Base-by-base conservation (phyloP, 768 basidiomycete genomes). In the Infundibulicybe gibba region DNA sequence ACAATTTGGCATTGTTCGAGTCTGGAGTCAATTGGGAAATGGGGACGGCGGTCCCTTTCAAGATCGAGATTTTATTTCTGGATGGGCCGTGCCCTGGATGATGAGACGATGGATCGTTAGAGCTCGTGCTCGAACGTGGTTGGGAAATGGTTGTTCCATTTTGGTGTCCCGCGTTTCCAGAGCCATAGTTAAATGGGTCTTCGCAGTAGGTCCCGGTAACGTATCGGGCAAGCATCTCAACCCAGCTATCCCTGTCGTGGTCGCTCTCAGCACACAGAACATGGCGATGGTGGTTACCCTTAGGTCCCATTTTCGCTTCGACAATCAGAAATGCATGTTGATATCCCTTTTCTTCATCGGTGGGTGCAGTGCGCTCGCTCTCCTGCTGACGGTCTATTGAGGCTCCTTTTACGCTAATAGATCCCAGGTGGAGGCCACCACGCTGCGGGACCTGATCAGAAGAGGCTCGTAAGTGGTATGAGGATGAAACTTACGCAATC, bases 211-310 rank as follows among this genome's bases (percentile, higher is more conserved):
- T 66, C 30, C 90, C 90, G 8, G 82, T 78, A 49, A 90, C 88
- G 63, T 93, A 92, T 38, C 87, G 80, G 45, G 95, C 92, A 44
- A 99, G 83, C 50, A 91, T 84, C 49, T 91, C 85, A 20, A 99
- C 94, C 97, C 97, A 99, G 47, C 74, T 79, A 61, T 99, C 97
- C 39, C 97, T 77, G 61, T 95, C 93, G 38, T 76, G 69, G 66
- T 99, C 97, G 60, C 91, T 97, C 67, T 97, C 93, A 0, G 97
- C 97, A 59, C 97, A 98, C 3, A 99, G 72, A 34, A 99, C 94
- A 60, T 98, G 95, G n/a, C 91, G 81, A 25, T 87, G 74, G 57
- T 80, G 81, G 41, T 80, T 75, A 14, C 83, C 85, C 31, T 78
- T 78, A 2, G 86, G 81, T 2, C 76, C 81, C 52, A 80, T 87